Evolutionary conservation across 2,329 filamentous ascomycete species (phyloP), one percentile per base, ranked within the genome.

Genomic region (Alternaria solani): DNA sequence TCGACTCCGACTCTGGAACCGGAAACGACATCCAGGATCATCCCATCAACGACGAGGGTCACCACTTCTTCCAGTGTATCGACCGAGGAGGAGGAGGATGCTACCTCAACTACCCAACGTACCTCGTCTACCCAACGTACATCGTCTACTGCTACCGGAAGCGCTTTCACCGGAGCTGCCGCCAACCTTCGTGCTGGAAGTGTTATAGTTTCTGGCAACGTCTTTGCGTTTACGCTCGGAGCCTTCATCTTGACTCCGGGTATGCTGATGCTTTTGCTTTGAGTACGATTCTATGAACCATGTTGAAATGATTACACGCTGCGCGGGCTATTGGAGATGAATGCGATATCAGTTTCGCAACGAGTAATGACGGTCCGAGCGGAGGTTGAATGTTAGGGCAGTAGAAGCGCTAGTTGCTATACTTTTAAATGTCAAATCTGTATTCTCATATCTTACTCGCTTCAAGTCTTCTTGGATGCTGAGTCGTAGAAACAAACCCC

Each of bases 381-480:
- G 14, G 9, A 38, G 8, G 14, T 6, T 25, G 5, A 32, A 9
- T 49, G 0, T 20, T 23, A 25, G 9, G 8, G 20, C 34, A 20
- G 7, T 36, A 36, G 18, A 36, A 36, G 18, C 30, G 12, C 20
- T 25, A 11, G 20, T 49, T 36, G 6, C 16, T 38, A 36, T 38
- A 12, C 18, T 36, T 14, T 30, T 6, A 14, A 16, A 38, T 38
- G 5, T n/a, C 32, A 25, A 14, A n/a, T 36, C 5, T 38, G 12
- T 2, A 1, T 49, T 38, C 12, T n/a, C 20, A 9, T 26, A 36
- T 25, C 46, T 16, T 49, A 32, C 34, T 36, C 8, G 14, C n/a
- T 38, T 25, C 20, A 9, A 36, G 23, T 34, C 46, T 16, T 38
- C 9, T 55, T 67, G 7, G 71, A 75, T 47, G 66, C 71, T 9